Percentiles rank a stretch among this genome's conserved stretches.
phyloP scores from a whole-genome alignment of 2,329 filamentous ascomycete species.

The Spiromastix sp. region DNA sequence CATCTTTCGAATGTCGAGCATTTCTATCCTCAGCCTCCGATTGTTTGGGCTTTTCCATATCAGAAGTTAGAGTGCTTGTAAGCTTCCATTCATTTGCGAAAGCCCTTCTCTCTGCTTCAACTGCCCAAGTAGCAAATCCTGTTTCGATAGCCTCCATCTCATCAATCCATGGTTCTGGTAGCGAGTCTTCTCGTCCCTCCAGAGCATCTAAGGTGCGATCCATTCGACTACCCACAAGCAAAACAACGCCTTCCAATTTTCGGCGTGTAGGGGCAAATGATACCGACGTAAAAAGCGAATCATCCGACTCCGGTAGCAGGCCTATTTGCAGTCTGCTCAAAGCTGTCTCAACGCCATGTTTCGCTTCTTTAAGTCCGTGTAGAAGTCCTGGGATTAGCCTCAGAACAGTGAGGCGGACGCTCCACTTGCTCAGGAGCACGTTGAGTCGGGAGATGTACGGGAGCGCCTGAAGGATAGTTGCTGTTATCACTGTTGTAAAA shows the following conservation, averaged over 20 bases:
- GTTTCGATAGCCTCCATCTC: conserved; percentile 70
- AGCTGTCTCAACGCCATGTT: conserved; percentile 24
- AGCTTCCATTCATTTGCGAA: conserved; percentile 50
- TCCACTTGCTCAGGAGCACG: conserved; percentile 67
- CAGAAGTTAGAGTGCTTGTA: too few species aligned
- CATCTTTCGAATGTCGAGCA: too few species aligned
- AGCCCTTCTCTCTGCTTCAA: conserved; percentile 64
- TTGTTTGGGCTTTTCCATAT: too few species aligned
- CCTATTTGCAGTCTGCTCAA: conserved; percentile 19
- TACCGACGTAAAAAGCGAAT: conserved; percentile 20
- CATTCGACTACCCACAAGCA: conserved; percentile 58
- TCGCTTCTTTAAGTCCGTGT: conserved; percentile 43
- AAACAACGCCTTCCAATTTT: conserved; percentile 59
- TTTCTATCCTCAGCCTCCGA: too few species aligned
- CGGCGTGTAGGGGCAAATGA: conserved; percentile 36
- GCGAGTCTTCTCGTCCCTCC: conserved; percentile 70
- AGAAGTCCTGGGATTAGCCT: conserved; percentile 62
- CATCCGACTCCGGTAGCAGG: conserved; percentile 16
- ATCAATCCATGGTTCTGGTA: conserved; percentile 83
- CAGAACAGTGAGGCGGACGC: conserved; percentile 62
- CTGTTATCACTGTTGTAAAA: conserved; percentile 79
- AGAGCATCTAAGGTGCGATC: conserved; percentile 80
- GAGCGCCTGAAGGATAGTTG: conserved; percentile 79
- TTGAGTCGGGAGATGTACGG: conserved; percentile 68
- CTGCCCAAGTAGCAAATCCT: conserved; percentile 70